These are phyloP conservation scores for Metarhizium guizhouense DNA, from an alignment of 2,329 filamentous ascomycete genomes.

Conservation along the genomic window DNA sequence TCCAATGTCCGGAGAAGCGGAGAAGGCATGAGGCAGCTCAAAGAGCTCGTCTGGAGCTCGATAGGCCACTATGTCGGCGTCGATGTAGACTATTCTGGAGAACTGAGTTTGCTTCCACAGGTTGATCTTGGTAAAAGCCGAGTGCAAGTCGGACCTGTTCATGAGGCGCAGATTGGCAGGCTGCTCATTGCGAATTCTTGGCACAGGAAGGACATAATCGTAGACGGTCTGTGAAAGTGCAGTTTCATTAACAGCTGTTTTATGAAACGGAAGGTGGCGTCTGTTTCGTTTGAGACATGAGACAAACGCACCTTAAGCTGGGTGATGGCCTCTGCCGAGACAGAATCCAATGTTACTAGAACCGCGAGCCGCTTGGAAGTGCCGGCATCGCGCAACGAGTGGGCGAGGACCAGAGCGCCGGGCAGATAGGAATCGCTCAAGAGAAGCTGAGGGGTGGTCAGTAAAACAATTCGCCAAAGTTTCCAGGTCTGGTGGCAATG, in stretches of 20 bases:
- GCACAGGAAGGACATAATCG: conserved; percentile 80
- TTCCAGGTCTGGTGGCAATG: no score
- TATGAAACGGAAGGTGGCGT: background rate
- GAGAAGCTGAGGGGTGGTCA: conserved; percentile 56
- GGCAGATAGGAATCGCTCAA: conserved; percentile 89
- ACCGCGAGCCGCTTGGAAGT: conserved; percentile 79
- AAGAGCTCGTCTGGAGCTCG: conserved; percentile 92
- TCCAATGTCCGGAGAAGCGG: conserved; percentile 84
- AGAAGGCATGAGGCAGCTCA: conserved; percentile 48
- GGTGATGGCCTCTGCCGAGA: conserved; percentile 65
- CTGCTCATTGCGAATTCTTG: conserved; percentile 65
- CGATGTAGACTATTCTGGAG: conserved; percentile 86
- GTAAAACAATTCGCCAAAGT: background rate
- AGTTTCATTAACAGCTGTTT: background rate
- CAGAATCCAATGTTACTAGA: conserved; percentile 70
- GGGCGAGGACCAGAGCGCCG: conserved; percentile 85
- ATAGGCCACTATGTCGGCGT: conserved; percentile 87
- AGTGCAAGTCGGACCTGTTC: conserved; percentile 82
- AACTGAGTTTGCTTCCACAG: conserved; percentile 90
- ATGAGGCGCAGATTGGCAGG: conserved; percentile 84
- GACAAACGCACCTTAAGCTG: conserved; percentile 59
- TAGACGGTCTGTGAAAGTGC: conserved; percentile 56
- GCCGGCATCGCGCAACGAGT: conserved; percentile 86
- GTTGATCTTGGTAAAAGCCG: conserved; percentile 92
- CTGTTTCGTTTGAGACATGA: background rate